Conservation (phyloP, 208 protist species). For the Polymyxa betae region DNA sequence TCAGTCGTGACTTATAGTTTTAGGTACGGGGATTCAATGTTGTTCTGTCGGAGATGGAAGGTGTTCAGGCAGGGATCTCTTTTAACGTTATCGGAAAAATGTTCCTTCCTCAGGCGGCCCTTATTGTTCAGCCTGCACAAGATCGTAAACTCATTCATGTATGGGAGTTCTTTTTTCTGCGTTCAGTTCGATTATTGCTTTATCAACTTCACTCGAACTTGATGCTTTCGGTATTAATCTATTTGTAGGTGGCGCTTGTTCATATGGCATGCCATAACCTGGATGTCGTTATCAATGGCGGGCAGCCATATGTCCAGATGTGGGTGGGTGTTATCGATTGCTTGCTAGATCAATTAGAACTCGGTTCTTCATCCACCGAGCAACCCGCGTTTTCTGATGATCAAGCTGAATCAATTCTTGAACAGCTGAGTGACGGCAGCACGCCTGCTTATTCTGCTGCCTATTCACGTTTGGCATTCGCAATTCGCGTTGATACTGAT, state of each 20-base stretch:
- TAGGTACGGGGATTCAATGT: not conserved
- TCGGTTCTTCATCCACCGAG: not conserved
- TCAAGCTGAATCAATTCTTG: not conserved
- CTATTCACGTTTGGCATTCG: slow-evolving; percentile 33
- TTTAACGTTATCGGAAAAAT: not conserved
- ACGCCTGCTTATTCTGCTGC: not conserved
- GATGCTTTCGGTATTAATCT: not conserved
- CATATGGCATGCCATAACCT: not conserved
- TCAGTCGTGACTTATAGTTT: too few species aligned
- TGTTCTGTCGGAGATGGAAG: not conserved
- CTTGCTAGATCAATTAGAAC: not conserved
- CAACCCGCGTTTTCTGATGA: not conserved
- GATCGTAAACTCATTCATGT: not conserved
- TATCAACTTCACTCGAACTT: not conserved
- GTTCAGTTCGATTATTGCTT: not conserved
- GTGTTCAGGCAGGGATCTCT: not conserved
- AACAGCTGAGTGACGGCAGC: not conserved
- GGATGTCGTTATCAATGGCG: not conserved
- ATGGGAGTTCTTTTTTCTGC: not conserved
- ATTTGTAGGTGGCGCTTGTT: not conserved
- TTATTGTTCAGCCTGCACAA: not conserved
- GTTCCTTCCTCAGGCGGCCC: not conserved
- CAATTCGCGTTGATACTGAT: not conserved
- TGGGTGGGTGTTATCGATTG: not conserved
- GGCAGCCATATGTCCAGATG: not conserved